These are phyloP conservation scores for Beauveria caledonica DNA, from an alignment of 2,329 filamentous ascomycete species.

Conservation along the genomic window DNA sequence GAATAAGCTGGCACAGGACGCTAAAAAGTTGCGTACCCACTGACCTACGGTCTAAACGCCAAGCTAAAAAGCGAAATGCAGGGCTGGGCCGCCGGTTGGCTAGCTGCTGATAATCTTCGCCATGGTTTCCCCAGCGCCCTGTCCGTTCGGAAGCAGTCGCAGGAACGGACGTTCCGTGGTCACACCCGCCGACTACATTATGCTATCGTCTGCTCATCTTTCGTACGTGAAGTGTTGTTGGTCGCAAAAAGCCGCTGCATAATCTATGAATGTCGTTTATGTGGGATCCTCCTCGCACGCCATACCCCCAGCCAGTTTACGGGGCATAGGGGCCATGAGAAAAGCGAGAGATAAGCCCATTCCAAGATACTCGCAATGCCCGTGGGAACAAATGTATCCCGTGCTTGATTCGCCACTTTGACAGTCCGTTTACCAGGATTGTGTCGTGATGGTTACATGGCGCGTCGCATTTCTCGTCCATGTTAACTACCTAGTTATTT, in stretches of 20 bases:
- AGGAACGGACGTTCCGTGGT: background rate
- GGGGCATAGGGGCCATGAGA: background rate
- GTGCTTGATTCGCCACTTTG: background rate
- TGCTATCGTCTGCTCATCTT: background rate
- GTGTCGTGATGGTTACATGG: background rate
- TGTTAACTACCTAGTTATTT: too few relatives aligned
- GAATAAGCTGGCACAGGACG: background rate
- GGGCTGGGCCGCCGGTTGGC: background rate
- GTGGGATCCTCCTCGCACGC: background rate
- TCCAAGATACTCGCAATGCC: background rate
- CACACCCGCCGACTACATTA: background rate
- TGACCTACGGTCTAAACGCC: background rate
- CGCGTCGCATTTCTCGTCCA: too few relatives aligned
- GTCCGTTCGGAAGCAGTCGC: background rate
- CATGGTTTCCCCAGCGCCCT: background rate
- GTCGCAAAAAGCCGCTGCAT: background rate
- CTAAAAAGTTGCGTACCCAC: background rate
- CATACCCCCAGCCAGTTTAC: background rate
- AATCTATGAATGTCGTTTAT: background rate
- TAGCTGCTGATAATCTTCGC: background rate
- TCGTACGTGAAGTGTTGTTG: background rate
- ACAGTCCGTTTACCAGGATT: background rate
- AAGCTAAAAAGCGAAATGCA: constrained; percentile 8
- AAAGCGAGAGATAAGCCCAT: background rate
- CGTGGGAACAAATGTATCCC: background rate